Conservation (phyloP, 2,329 filamentous ascomycete genomes). For the Ilyonectria mors-panacis region DNA sequence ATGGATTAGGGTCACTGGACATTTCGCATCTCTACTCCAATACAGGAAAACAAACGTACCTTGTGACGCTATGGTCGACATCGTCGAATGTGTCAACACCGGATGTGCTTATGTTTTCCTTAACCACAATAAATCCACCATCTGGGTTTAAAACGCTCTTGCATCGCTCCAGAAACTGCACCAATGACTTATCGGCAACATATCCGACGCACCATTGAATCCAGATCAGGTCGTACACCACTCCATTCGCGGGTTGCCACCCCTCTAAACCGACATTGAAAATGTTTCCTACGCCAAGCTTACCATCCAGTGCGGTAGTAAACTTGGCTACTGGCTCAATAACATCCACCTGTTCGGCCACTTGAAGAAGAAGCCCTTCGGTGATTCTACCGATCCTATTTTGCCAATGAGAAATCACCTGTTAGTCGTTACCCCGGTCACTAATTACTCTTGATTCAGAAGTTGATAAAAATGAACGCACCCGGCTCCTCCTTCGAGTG, state of each 20-base stretch:
- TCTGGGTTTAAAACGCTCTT: constrained; percentile 55
- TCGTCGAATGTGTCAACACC: constrained; percentile 80
- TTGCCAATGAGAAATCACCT: background rate
- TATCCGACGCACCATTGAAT: constrained; percentile 93
- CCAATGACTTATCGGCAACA: constrained; percentile 80
- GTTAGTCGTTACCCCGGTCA: constrained; percentile 7
- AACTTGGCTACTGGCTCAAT: constrained; percentile 91
- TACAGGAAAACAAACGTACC: constrained; percentile 58
- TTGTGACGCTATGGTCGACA: constrained; percentile 82
- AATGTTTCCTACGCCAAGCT: constrained; percentile 72
- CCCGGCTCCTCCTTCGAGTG: constrained; percentile 59
- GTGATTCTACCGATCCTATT: constrained; percentile 86
- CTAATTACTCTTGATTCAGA: background rate
- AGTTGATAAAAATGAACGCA: constrained; percentile 38
- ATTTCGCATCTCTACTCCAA: constrained; percentile 50
- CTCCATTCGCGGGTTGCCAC: constrained; percentile 68
- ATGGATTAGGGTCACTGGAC: constrained; percentile 4
- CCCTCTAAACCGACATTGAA: constrained; percentile 82
- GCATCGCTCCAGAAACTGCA: constrained; percentile 76
- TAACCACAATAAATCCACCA: constrained; percentile 53
- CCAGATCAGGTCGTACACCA: constrained; percentile 86
- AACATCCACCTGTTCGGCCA: constrained; percentile 82
- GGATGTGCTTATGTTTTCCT: constrained; percentile 79
- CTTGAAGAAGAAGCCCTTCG: constrained; percentile 78
- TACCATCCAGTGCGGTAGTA: constrained; percentile 72